Evolutionary conservation across 2,329 filamentous ascomycete genomes (phyloP).

Genomic region (Colletotrichum tropicale): DNA sequence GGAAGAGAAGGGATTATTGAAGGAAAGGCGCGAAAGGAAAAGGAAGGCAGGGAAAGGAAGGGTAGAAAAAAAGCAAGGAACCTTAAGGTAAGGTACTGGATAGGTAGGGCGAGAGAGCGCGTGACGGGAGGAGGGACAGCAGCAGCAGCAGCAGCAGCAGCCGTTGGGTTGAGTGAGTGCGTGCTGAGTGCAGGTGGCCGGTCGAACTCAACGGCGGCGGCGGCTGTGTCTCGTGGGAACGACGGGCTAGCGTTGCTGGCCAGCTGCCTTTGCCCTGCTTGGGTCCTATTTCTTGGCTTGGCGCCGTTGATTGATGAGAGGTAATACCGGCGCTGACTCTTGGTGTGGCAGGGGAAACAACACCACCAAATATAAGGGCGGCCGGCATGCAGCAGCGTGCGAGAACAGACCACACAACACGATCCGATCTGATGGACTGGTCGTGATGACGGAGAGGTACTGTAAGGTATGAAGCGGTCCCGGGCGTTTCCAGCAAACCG

Average conservation of each 20-base stretch:
- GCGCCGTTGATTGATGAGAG: background rate
- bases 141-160: background rate
- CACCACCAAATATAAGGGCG: background rate
- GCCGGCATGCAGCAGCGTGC: background rate
- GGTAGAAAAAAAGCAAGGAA: background rate
- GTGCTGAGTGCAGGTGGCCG: background rate
- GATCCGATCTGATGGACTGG: background rate
- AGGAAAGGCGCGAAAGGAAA: background rate
- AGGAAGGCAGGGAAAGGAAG: background rate
- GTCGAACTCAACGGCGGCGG: slow-evolving; percentile 15
- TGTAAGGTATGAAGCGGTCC: background rate
- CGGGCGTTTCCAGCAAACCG: slow-evolving; percentile 11
- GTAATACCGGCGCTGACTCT: background rate
- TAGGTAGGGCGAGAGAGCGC: background rate
- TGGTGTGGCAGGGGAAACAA: background rate
- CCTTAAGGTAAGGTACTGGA: background rate
- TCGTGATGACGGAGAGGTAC: background rate
- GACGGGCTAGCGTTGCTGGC: slow-evolving; percentile 7
- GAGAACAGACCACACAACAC: background rate
- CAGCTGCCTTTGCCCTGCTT: background rate
- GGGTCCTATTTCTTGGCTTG: background rate
- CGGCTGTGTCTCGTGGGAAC: slow-evolving; percentile 18
- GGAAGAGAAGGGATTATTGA: background rate
- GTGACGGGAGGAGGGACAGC: background rate
- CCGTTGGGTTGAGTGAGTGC: background rate